Conservation (phyloP, 257 asterid genomes). For the Henckelia pumila region DNA sequence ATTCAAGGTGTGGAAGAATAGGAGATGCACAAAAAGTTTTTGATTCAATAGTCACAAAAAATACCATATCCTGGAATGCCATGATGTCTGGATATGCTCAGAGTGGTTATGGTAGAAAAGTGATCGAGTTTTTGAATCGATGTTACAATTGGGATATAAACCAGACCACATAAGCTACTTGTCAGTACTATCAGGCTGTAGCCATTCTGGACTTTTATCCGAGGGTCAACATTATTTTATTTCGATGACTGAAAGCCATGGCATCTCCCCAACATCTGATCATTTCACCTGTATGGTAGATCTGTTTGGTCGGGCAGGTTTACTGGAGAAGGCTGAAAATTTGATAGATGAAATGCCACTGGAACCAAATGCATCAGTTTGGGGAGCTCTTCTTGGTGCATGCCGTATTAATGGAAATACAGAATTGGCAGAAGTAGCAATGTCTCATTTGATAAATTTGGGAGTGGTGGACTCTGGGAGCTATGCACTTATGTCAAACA, state of each 20-base stretch:
- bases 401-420: conserved; percentile 25
- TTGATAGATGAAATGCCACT: conserved; percentile 26
- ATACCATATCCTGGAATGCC: conserved; percentile 32
- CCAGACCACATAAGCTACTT: conserved; percentile 24
- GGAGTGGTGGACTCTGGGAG: conserved; percentile 27
- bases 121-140: conserved; percentile 24
- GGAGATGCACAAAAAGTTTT: conserved; percentile 19
- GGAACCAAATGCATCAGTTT: conserved; percentile 32
- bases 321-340: conserved; percentile 26
- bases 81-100: conserved; percentile 32
- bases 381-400: conserved; percentile 33
- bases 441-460: conserved; percentile 20
- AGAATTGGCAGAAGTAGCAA: conserved; percentile 26
- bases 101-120: conserved; percentile 25
- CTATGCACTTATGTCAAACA: conserved; percentile 27
- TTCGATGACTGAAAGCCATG: conserved; percentile 23
- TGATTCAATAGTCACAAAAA: conserved; percentile 20
- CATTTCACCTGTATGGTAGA: conserved; percentile 33
- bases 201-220: conserved; percentile 26
- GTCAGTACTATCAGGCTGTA: conserved; percentile 30
- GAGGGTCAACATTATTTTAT: conserved; percentile 24
- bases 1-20: conserved; percentile 31
- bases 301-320: conserved; percentile 32
- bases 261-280: conserved; percentile 23
- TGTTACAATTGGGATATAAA: conserved; percentile 16